Conservation (phyloP, 768 basidiomycete species). For the Boletellus ananas region DNA sequence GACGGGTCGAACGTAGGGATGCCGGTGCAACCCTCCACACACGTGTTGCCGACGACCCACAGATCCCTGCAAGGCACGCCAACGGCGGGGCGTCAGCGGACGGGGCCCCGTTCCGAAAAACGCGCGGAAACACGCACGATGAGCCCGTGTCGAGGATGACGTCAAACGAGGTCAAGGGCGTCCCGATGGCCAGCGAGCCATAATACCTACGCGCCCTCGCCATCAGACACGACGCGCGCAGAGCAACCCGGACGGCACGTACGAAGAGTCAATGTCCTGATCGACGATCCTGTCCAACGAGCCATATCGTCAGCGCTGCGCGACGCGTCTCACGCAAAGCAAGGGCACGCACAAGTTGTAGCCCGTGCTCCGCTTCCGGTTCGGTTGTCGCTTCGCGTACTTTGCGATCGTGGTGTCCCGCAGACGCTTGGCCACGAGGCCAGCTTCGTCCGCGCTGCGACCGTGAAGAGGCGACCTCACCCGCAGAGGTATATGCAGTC, state of each 20-base stretch:
- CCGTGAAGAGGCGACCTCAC: constrained; percentile 9
- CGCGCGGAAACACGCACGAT: constrained; percentile 17
- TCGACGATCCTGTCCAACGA: constrained; percentile 49
- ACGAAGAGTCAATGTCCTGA: constrained; percentile 66
- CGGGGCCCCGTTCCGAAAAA: background rate
- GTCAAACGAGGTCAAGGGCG: constrained; percentile 44
- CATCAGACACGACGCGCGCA: background rate
- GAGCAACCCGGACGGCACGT: constrained; percentile 9
- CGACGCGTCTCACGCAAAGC: background rate
- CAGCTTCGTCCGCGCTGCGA: constrained; percentile 8
- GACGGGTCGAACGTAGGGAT: constrained; percentile 31
- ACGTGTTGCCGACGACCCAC: constrained; percentile 43
- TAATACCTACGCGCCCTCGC: constrained; percentile 29
- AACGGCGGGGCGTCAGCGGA: background rate
- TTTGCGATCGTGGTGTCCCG: constrained; percentile 41
- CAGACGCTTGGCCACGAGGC: constrained; percentile 41
- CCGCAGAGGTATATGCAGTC: constrained; percentile 20
- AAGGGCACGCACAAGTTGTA: constrained; percentile 46
- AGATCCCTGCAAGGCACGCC: constrained; percentile 40
- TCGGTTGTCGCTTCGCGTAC: constrained; percentile 36
- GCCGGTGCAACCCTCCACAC: constrained; percentile 30
- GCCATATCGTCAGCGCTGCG: background rate
- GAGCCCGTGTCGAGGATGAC: constrained; percentile 54
- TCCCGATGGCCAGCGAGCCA: constrained; percentile 42
- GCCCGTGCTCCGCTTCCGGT: constrained; percentile 43